Percentiles rank a stretch among this genome's conserved stretches.
These are phyloP conservation scores for Coccinonectria pachysandricola DNA, from an alignment of 2,329 filamentous ascomycete genomes.

Conservation along the genomic window DNA sequence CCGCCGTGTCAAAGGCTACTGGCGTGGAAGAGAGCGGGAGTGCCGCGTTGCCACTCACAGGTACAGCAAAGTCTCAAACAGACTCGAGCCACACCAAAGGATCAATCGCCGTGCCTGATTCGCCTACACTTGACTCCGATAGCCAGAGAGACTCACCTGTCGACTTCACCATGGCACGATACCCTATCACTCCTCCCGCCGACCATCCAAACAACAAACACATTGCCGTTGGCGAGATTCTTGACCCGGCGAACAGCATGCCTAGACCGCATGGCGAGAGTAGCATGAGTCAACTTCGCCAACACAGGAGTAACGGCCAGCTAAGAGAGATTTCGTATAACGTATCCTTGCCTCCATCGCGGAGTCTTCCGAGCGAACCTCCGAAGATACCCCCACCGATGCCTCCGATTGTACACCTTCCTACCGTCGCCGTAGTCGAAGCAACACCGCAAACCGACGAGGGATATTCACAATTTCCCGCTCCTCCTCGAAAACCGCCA, in stretches of 20 bases:
- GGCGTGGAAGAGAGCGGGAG: conserved; percentile 9
- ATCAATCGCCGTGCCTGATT: conserved; percentile 28
- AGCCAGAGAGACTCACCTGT: conserved; percentile 47
- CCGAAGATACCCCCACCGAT: conserved; percentile 43
- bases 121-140: conserved; percentile 40
- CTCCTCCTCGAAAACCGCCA: conserved; percentile 66
- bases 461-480: conserved; percentile 40
- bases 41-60: conserved; percentile 3
- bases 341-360: conserved; percentile 43
- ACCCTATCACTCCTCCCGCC: conserved; percentile 54
- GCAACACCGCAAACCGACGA: conserved; percentile 35
- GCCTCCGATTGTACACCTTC: conserved; percentile 29
- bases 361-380: conserved; percentile 42
- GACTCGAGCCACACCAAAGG: conserved; percentile 16
- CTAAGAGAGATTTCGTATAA: conserved; percentile 40
- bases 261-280: conserved; percentile 35
- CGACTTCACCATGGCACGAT: conserved; percentile 48
- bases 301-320: conserved; percentile 31
- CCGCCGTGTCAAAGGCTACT: conserved; percentile 23
- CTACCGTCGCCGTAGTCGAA: conserved; percentile 31
- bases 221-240: conserved; percentile 38
- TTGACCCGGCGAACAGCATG: conserved; percentile 50
- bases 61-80: conserved; percentile 11
- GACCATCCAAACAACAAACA: conserved; percentile 32
- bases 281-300: too few species aligned